A percentile compares a stretch with the other conserved stretches of the same genome.
Evolutionary conservation across 495 filamentous ascomycete species (phyloP).

Genomic region (Podospora sp.): DNA sequence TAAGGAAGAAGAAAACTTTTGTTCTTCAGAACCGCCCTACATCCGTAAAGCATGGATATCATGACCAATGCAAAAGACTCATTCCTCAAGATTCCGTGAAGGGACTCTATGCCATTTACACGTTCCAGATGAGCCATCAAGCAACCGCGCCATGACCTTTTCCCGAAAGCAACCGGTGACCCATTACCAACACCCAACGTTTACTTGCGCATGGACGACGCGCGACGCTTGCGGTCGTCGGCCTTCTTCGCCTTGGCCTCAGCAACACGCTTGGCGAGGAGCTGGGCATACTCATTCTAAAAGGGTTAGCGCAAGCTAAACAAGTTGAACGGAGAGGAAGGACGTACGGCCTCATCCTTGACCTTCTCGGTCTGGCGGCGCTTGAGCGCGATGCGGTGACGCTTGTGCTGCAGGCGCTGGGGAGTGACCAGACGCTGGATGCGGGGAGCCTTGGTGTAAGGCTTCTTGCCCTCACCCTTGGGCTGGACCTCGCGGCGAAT

Average conservation of each 20-base stretch:
- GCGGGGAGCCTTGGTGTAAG: slow-evolving; percentile 99
- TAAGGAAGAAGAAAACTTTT: slow-evolving; percentile 1
- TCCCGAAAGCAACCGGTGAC: slow-evolving; percentile 40
- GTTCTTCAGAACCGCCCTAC: slow-evolving; percentile 16
- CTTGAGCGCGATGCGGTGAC: slow-evolving; percentile 95
- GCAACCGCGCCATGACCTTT: slow-evolving; percentile 41
- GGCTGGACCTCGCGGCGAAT: slow-evolving; percentile 96
- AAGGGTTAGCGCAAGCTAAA: slow-evolving; percentile 37
- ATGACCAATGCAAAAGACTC: slow-evolving; percentile 33
- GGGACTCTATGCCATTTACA: slow-evolving; percentile 36
- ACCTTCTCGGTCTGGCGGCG: slow-evolving; percentile 89
- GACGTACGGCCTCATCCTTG: slow-evolving; percentile 97
- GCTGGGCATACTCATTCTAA: slow-evolving; percentile 87
- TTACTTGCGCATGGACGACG: slow-evolving; percentile 95
- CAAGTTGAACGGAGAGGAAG: background rate
- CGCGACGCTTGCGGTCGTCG: slow-evolving; percentile 91
- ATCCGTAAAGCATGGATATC: slow-evolving; percentile 21
- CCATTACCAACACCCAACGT: slow-evolving; percentile 47
- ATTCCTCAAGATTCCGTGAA: slow-evolving; percentile 33
- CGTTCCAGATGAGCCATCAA: slow-evolving; percentile 35
- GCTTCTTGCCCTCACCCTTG: slow-evolving; percentile 92
- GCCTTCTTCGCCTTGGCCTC: slow-evolving; percentile 91
- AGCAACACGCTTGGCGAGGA: slow-evolving; percentile 91
- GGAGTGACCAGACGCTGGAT: slow-evolving; percentile 99
- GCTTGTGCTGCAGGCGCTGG: slow-evolving; percentile 99